Evolutionary conservation across 2,329 filamentous ascomycete species (phyloP).

Genomic region (Colletotrichum spinosum): DNA sequence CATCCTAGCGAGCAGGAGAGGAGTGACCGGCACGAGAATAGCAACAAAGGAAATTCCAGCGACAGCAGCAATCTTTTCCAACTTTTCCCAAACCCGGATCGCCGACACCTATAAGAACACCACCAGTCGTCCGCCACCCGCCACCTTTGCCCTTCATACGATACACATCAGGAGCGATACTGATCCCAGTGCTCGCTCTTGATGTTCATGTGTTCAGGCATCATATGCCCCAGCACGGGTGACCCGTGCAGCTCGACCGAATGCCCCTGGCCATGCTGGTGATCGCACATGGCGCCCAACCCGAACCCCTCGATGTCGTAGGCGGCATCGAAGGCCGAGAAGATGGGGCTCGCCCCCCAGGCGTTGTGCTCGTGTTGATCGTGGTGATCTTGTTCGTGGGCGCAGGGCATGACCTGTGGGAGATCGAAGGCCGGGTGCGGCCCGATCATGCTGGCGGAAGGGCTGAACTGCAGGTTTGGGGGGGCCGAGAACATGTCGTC

Average conservation of each 20-base stretch:
- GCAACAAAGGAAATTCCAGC: constrained; percentile 6
- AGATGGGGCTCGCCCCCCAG: constrained; percentile 49
- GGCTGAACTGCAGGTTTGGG: constrained; percentile 46
- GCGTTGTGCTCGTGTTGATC: constrained; percentile 44
- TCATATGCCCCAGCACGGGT: constrained; percentile 42
- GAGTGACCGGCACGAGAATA: constrained; percentile 34
- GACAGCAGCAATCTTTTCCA: constrained; percentile 18
- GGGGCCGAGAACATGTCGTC: constrained; percentile 56
- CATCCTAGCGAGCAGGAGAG: constrained; percentile 16
- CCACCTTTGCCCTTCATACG: neutral
- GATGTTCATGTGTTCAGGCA: constrained; percentile 44
- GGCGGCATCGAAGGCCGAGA: constrained; percentile 54
- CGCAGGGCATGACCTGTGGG: constrained; percentile 37
- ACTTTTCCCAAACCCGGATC: constrained; percentile 15
- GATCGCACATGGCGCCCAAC: constrained; percentile 44
- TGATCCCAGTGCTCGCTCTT: constrained; percentile 51
- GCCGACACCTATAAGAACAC: constrained; percentile 21
- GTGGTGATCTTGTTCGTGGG: constrained; percentile 46
- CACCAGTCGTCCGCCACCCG: neutral
- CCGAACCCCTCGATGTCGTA: constrained; percentile 53
- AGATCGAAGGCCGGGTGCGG: constrained; percentile 46
- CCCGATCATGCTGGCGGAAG: constrained; percentile 47
- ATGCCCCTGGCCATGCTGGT: constrained; percentile 46
- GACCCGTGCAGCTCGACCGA: constrained; percentile 42
- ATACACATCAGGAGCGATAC: constrained; percentile 18